phyloP scores from a whole-genome alignment of 2,329 filamentous ascomycete species.

The Cytospora mali region DNA sequence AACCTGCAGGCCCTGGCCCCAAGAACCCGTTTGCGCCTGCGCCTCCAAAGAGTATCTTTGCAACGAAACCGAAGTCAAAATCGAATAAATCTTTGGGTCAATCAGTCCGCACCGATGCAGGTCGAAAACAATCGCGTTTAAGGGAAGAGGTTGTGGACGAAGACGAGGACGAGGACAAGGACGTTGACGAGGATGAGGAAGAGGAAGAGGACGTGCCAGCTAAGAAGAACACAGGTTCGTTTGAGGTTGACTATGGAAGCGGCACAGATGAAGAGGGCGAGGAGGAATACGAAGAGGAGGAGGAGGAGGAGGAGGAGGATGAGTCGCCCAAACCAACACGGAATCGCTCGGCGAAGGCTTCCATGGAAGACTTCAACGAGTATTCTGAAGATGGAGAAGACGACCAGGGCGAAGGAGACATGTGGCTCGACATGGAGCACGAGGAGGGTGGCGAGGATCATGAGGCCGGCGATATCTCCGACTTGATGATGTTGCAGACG shows the following conservation, averaged over 20 bases:
- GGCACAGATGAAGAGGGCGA: conserved; percentile 47
- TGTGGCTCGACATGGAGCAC: conserved; percentile 54
- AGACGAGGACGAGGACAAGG: conserved; percentile 43
- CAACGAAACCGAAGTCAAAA: conserved; percentile 37
- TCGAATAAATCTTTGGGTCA: conserved; percentile 51
- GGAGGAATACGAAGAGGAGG: conserved; percentile 43
- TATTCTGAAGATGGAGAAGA: conserved; percentile 33
- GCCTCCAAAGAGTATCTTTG: conserved; percentile 43
- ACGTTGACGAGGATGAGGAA: conserved; percentile 43
- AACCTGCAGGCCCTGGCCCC: conserved; percentile 10
- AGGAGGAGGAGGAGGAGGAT: conserved; percentile 43
- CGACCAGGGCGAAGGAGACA: conserved; percentile 47
- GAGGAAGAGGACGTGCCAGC: conserved; percentile 42
- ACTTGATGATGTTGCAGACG: conserved; percentile 58
- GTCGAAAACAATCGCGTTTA: conserved; percentile 53
- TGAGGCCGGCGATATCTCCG: conserved; percentile 48
- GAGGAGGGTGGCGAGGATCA: conserved; percentile 42
- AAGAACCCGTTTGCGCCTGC: conserved; percentile 29
- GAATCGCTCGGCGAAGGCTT: conserved; percentile 37
- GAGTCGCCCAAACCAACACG: conserved; percentile 28
- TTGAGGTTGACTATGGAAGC: conserved; percentile 38
- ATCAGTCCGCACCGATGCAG: conserved; percentile 46
- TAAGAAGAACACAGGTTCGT: conserved; percentile 36
- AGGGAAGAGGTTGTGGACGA: conserved; percentile 47
- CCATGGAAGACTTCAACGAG: conserved; percentile 33